Conservation (phyloP, 2,329 filamentous ascomycete genomes). For the Fusarium pseudonygamai region DNA sequence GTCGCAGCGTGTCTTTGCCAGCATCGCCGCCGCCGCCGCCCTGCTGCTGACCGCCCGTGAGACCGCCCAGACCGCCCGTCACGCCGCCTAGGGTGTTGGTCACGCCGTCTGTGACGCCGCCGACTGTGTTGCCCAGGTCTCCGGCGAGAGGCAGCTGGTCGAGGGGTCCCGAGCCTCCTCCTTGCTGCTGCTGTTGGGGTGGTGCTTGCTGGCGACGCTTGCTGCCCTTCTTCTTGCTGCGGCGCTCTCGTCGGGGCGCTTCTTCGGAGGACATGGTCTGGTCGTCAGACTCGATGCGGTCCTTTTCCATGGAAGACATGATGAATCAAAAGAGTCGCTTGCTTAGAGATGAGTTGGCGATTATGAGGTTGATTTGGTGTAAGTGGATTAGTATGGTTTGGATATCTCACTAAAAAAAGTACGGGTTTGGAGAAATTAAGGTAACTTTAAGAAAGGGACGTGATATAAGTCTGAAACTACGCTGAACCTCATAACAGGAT, state of each 20-base stretch:
- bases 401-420: constrained; percentile 2
- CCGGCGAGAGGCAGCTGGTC: constrained; percentile 52
- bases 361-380: background rate
- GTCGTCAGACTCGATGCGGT: constrained; percentile 43
- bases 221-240: constrained; percentile 46
- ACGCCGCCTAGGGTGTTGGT: constrained; percentile 54
- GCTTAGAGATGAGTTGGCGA: background rate
- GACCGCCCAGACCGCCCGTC: constrained; percentile 50
- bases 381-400: constrained; percentile 11
- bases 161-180: constrained; percentile 41
- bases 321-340: background rate
- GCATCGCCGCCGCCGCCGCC: constrained; percentile 51
- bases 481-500: constrained; percentile 42
- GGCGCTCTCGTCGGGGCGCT: constrained; percentile 37
- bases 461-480: constrained; percentile 39
- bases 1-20: constrained; percentile 70
- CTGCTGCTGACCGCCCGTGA: constrained; percentile 51
- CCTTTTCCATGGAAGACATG: constrained; percentile 43
- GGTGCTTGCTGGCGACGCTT: constrained; percentile 43
- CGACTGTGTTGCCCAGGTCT: constrained; percentile 48
- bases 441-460: constrained; percentile 11
- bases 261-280: constrained; percentile 38
- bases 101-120: constrained; percentile 54
- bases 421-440: constrained; percentile 17
- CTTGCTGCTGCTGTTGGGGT: constrained; percentile 22